Evolutionary conservation across 2,329 filamentous ascomycete species (phyloP), one percentile per base, ranked within the genome.

Genomic region (Verticillium nonalfalfae): DNA sequence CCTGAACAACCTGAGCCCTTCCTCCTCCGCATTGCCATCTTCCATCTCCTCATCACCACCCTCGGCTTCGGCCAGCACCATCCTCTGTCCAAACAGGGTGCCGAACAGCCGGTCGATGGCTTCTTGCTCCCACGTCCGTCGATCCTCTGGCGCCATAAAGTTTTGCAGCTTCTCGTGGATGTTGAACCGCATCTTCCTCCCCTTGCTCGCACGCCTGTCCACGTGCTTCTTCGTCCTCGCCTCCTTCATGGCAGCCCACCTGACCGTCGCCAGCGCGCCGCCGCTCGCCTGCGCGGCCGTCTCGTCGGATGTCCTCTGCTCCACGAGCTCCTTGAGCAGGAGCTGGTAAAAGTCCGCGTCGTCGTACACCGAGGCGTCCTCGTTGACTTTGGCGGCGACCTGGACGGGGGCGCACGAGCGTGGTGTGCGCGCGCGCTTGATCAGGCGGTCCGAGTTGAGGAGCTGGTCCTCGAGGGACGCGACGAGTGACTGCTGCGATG

Each of bases 91-190:
- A 65, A 94, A 85, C 65, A 93, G 74, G 33, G 88, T 89, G 14
- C 87, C 87, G 71, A 93, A 93, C 73, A 94, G 86, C 61, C 85
- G 76, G 68, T 95, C 91, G 62, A 92, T 86, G 60, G 93, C 92
- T 63, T 85, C 83, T 66, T 89, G 86, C 64, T 91, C 90, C 95
- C 95, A 99, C 15, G 74, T 76, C 3, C 89, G 83, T 59, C 91
- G 81, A 72, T 96, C 90, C 73, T 97, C 92, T 0, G 93, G 88
- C 11, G 93, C 93, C 93, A 97, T 97, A 72, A 98, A 98, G 74
- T 97, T 97, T 78, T 97, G 91, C 70, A 99, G 76, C 79, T 98
- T 98, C 79, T 98, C 94, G 72, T 98, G 93, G 56, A 97, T 92
- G 15, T 91, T 95, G 76, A 94, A 99, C 45, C 92, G 84, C 83